Conservation (phyloP, 108 stramenopile genomes). For the Phaeodactylum tricornutum region DNA sequence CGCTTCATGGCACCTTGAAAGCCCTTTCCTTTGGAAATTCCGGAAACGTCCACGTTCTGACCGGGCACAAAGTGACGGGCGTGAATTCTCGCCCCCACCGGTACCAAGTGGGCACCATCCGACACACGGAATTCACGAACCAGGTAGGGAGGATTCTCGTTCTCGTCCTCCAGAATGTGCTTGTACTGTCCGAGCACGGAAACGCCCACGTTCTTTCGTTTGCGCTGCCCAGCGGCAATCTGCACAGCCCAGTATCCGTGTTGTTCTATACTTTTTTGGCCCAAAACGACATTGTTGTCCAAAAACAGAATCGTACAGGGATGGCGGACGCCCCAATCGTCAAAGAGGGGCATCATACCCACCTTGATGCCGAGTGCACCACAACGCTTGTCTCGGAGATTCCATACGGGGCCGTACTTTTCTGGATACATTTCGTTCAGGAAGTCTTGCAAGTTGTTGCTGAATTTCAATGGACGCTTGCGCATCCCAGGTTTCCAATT, state of each 20-base stretch:
- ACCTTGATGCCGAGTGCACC: slow-evolving; percentile 93
- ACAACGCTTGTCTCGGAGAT: slow-evolving; percentile 66
- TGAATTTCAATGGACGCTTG: slow-evolving; percentile 61
- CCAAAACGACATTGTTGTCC: slow-evolving; percentile 86
- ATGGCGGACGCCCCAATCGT: slow-evolving; percentile 92
- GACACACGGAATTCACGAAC: slow-evolving; percentile 79
- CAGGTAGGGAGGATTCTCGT: slow-evolving; percentile 64
- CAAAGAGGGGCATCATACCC: slow-evolving; percentile 96
- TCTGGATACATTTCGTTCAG: slow-evolving; percentile 45
- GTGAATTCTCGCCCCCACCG: slow-evolving; percentile 69
- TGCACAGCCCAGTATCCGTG: slow-evolving; percentile 88
- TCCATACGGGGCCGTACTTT: slow-evolving; percentile 45
- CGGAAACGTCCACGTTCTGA: slow-evolving; percentile 91
- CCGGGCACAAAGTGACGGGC: slow-evolving; percentile 97
- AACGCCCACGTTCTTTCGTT: slow-evolving; percentile 79
- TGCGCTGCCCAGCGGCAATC: slow-evolving; percentile 91
- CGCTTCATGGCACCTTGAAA: slow-evolving; percentile 98
- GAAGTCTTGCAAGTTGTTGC: slow-evolving; percentile 56
- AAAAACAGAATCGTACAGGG: slow-evolving; percentile 88
- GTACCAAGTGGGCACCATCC: slow-evolving; percentile 59
- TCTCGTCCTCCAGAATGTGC: slow-evolving; percentile 26
- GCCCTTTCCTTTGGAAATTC: slow-evolving; percentile 93
- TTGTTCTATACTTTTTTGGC: slow-evolving; percentile 73
- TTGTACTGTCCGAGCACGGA: slow-evolving; percentile 57
- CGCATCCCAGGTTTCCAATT: slow-evolving; percentile 84